phyloP scores from a whole-genome alignment of 768 basidiomycete species.

The Amanita thiersii region DNA sequence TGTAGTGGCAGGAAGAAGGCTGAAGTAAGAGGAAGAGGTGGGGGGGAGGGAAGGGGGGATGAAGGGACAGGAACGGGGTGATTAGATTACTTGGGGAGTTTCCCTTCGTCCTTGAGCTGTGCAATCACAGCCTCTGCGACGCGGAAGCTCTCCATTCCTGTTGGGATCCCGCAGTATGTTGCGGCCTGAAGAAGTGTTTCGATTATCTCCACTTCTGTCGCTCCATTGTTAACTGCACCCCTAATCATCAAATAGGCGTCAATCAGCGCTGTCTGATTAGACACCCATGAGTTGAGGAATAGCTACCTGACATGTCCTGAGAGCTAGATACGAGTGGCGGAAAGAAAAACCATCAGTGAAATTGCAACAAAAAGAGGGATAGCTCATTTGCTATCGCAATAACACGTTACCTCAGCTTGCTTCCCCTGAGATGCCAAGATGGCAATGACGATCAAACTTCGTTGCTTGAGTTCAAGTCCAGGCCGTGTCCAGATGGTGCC shows the following conservation, averaged over 20 bases:
- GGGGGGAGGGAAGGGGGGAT: constrained; percentile 9
- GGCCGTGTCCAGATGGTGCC: constrained; percentile 40
- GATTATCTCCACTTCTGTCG: constrained; percentile 32
- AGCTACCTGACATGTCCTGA: constrained; percentile 30
- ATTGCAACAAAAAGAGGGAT: not conserved
- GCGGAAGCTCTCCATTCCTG: constrained; percentile 33
- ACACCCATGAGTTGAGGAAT: too few relatives aligned
- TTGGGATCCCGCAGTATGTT: constrained; percentile 34
- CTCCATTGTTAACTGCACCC: constrained; percentile 36
- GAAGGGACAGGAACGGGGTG: constrained; percentile 7
- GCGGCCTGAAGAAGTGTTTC: constrained; percentile 35
- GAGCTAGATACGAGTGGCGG: constrained; percentile 16
- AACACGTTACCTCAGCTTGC: constrained; percentile 29
- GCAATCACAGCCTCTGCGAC: constrained; percentile 29
- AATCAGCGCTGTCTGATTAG: too few relatives aligned
- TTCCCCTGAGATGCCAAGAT: constrained; percentile 34
- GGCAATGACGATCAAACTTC: constrained; percentile 36
- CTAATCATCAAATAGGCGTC: too few relatives aligned
- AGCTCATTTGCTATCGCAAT: not conserved
- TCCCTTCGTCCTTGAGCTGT: constrained; percentile 29
- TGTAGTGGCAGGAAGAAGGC: too few relatives aligned
- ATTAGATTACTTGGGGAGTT: constrained; percentile 13
- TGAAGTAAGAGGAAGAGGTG: too few relatives aligned
- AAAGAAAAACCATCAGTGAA: too few relatives aligned
- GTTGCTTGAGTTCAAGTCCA: constrained; percentile 35